Conservation (phyloP, 2,329 filamentous ascomycete genomes). For the Fusarium virguliforme region DNA sequence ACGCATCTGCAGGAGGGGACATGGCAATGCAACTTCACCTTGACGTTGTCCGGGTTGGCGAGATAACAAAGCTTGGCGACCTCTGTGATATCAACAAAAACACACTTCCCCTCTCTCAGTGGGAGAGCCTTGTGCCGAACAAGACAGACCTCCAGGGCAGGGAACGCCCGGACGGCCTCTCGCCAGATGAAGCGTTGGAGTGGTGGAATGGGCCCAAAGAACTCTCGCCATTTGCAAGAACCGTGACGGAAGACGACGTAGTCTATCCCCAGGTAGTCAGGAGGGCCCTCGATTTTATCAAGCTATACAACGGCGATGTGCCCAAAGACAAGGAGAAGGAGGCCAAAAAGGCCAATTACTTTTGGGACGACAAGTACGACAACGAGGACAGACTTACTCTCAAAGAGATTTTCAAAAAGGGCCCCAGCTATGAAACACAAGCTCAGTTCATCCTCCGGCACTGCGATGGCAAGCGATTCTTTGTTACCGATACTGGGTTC, state of each 20-base stretch:
- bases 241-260: background rate
- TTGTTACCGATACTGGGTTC: constrained; percentile 8
- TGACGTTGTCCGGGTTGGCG: background rate
- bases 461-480: constrained; percentile 7
- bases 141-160: background rate
- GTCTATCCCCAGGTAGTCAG: background rate
- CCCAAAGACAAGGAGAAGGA: background rate
- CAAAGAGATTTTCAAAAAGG: background rate
- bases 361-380: background rate
- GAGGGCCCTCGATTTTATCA: background rate
- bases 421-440: background rate
- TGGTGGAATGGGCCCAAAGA: background rate
- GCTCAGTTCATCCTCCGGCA: background rate
- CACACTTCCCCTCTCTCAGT: background rate
- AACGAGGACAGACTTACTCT: background rate
- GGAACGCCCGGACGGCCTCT: background rate
- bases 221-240: background rate
- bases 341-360: background rate
- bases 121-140: constrained; percentile 8
- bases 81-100: background rate
- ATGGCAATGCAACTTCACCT: background rate
- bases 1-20: background rate
- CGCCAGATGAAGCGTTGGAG: background rate
- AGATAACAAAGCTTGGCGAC: background rate
- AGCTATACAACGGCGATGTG: background rate